phyloP scores from a whole-genome alignment of 202 grass and related monocot genomes.

The Miscanthus sacchariflorus region DNA sequence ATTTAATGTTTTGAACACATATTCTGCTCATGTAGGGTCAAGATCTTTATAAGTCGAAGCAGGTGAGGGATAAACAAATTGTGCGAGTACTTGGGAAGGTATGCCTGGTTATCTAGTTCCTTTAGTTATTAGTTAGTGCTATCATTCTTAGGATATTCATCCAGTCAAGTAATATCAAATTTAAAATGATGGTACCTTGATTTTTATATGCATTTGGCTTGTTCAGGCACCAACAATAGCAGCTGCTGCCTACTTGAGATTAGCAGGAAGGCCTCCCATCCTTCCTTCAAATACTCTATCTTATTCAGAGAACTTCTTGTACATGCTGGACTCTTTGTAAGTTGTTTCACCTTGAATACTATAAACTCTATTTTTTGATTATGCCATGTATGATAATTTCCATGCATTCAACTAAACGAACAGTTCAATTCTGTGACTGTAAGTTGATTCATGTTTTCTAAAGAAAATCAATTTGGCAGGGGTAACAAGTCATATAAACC shows the following conservation, averaged over 20 bases:
- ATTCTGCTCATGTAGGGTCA: slow-evolving; percentile 68
- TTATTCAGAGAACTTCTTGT: slow-evolving; percentile 96
- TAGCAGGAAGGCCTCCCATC: slow-evolving; percentile 83
- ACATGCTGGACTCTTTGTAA: slow-evolving; percentile 98
- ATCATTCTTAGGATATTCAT: neutral
- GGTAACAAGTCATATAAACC: slow-evolving; percentile 80
- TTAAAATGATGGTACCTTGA: slow-evolving; percentile 28
- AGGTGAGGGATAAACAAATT: slow-evolving; percentile 94
- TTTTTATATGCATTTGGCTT: neutral
- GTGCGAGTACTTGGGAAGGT: slow-evolving; percentile 93
- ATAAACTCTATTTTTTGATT: neutral
- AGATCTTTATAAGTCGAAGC: slow-evolving; percentile 88
- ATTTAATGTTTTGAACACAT: slow-evolving; percentile 20
- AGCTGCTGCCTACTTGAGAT: slow-evolving; percentile 90
- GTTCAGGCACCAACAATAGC: slow-evolving; percentile 84
- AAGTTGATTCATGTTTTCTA: slow-evolving; percentile 21
- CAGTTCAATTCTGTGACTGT: neutral
- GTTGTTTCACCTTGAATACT: slow-evolving; percentile 26
- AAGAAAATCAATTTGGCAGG: slow-evolving; percentile 47
- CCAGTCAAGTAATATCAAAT: neutral
- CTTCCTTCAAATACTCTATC: slow-evolving; percentile 86
- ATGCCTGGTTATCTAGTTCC: slow-evolving; percentile 41
- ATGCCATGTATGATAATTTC: slow-evolving; percentile 8
- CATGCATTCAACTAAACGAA: neutral
- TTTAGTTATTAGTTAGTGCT: slow-evolving; percentile 29